Evolutionary conservation across 352 stramenopile genomes (phyloP).

Genomic region (Thraustochytrium sp.): DNA sequence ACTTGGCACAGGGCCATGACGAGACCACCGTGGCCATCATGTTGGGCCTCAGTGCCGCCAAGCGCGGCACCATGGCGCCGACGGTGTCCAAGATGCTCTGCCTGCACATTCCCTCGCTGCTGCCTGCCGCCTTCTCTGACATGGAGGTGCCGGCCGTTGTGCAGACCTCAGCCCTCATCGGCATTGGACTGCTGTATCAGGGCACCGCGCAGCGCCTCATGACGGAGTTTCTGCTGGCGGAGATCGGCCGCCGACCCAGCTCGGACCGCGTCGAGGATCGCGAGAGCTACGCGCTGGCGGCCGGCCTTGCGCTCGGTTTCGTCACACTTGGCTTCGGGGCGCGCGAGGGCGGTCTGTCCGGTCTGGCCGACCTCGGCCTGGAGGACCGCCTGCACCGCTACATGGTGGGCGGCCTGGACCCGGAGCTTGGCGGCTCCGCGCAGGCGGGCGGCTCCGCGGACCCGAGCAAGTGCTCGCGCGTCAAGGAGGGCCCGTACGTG

Average conservation of each 20-base stretch:
- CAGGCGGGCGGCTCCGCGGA: constrained; percentile 41
- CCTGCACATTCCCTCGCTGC: constrained; percentile 90
- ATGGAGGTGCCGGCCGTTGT: constrained; percentile 90
- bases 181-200: constrained; percentile 91
- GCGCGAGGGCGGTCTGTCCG: constrained; percentile 66
- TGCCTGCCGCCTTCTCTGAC: constrained; percentile 84
- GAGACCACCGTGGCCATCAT: constrained; percentile 92
- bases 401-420: constrained; percentile 68
- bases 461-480: constrained; percentile 57
- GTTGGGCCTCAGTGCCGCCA: constrained; percentile 90
- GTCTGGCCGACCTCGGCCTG: constrained; percentile 88
- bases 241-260: constrained; percentile 76
- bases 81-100: constrained; percentile 95
- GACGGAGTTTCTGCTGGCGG: constrained; percentile 92
- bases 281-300: constrained; percentile 85
- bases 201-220: constrained; percentile 89
- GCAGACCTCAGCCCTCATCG: constrained; percentile 87
- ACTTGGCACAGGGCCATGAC: constrained; percentile 90
- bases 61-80: constrained; percentile 74
- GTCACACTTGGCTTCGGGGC: constrained; percentile 72
- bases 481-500: constrained; percentile 78
- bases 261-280: constrained; percentile 61
- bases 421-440: constrained; percentile 16
- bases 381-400: constrained; percentile 92
- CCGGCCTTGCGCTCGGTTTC: constrained; percentile 87